A percentile compares a stretch with the other conserved stretches of the same genome.
Evolutionary conservation across 352 stramenopile genomes (phyloP).

Genomic region (Phytophthora pinifolia): DNA sequence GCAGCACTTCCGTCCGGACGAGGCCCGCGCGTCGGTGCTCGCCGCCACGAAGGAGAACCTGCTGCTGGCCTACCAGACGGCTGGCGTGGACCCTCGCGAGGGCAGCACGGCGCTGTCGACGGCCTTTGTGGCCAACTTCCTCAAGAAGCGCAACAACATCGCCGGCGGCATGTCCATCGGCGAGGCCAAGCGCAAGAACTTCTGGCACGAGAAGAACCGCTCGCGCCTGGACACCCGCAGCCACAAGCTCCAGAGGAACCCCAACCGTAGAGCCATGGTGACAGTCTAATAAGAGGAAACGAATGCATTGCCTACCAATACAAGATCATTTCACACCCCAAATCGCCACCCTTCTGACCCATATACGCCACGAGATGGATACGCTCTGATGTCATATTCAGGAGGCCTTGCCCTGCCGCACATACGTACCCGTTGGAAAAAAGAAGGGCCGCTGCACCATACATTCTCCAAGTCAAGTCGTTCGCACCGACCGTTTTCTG

Average conservation of each 20-base stretch:
- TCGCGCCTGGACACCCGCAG: conserved; percentile 79
- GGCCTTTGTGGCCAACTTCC: conserved; percentile 79
- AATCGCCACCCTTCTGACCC: too few relatives aligned
- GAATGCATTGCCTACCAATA: conserved; percentile 16
- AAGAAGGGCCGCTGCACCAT: background rate
- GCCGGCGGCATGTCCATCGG: conserved; percentile 69
- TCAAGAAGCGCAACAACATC: conserved; percentile 85
- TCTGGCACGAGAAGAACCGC: conserved; percentile 78
- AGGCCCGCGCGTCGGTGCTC: conserved; percentile 71
- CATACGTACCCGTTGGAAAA: conserved; percentile 20
- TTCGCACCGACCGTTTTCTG: background rate
- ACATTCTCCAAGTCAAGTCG: conserved; percentile 17
- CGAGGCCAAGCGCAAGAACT: conserved; percentile 66
- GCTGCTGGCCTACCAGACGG: conserved; percentile 71
- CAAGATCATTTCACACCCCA: conserved; percentile 16
- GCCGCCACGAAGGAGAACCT: conserved; percentile 80
- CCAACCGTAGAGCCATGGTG: conserved; percentile 74
- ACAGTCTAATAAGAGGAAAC: conserved; percentile 70
- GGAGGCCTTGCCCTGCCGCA: conserved; percentile 10
- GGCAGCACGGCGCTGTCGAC: conserved; percentile 73
- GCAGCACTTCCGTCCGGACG: conserved; percentile 83
- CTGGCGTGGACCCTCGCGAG: conserved; percentile 56
- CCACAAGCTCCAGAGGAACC: conserved; percentile 85
- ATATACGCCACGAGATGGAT: conserved; percentile 9
- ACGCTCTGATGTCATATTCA: conserved; percentile 23